Base-by-base conservation (phyloP, 2,329 filamentous ascomycete genomes). In the Cladosporium sp. region DNA sequence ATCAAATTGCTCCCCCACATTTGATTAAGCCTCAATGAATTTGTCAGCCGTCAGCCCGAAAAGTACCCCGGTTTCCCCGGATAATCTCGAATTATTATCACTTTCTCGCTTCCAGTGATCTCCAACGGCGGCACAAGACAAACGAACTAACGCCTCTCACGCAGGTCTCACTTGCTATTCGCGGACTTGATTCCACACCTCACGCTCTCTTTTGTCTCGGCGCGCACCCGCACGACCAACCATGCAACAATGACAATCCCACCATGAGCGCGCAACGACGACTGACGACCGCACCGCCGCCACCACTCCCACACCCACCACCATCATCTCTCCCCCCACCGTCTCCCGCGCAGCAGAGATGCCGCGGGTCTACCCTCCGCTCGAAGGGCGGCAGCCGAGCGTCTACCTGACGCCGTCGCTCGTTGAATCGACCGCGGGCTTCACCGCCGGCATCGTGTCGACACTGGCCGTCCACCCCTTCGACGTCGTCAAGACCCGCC, bases 401-500 rank as follows among this genome's bases (percentile, higher is more conserved):
- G 69, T 80, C 68, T 81, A 79, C 71, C 75, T 86, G 66, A 85
- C 86, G 64, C 83, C 88, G 71, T 89, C 87, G 61, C 70, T 88
- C 65, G 81, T 96, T 70, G 93, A 97, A 79, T 86, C 86, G 64
- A 77, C 91, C 68, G 89, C 93, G 55, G 93, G 93, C 61, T 86
- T 99, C 70, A 87, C 86, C 57, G 93, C 93, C 53, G 93, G 93
- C 55, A 80, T 89, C 51, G 80, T 90, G 60, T 87, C 91, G 47
- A 97, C 93, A 19, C 78, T 97, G 43, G 85, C 84, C 51, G 86
- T 93, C 47, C 92, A 97, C 67, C 93, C 93, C 27, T 82, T 99
- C 54, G 93, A 99, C 72, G 84, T 99, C 57, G 84, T 97, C 67
- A 99, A 99, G 78, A 97, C 92, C 54, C 86, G 93, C 57, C 83